Evolutionary conservation across 2,329 filamentous ascomycete species (phyloP).

Genomic region (Diaporthe eres): DNA sequence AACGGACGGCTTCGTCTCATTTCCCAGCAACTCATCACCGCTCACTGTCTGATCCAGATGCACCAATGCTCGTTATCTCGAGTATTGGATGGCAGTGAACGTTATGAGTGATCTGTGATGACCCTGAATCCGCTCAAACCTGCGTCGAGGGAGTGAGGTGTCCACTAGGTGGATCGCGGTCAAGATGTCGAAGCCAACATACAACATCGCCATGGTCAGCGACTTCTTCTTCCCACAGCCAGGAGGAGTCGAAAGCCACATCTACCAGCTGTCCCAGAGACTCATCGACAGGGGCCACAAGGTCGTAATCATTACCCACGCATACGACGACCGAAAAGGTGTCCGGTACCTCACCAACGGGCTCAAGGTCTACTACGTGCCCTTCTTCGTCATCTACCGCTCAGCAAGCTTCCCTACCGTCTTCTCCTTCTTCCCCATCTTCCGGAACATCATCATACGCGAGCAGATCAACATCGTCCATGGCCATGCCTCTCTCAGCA

Average conservation of each 20-base stretch:
- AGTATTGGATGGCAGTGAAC: neutral
- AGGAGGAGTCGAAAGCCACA: constrained; percentile 96
- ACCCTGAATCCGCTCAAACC: neutral
- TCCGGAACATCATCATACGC: constrained; percentile 94
- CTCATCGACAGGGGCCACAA: constrained; percentile 98
- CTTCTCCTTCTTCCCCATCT: constrained; percentile 98
- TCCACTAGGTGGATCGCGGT: neutral
- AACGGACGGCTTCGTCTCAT: constrained; percentile 11
- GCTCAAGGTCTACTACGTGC: constrained; percentile 97
- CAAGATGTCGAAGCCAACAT: constrained; percentile 69
- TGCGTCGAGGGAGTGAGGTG: constrained; percentile 15
- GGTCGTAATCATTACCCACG: constrained; percentile 97
- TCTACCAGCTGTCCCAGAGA: constrained; percentile 97
- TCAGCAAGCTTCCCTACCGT: constrained; percentile 95
- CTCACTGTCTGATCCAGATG: neutral
- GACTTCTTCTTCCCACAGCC: constrained; percentile 99
- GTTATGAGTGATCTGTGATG: constrained; percentile 9
- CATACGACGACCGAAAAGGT: constrained; percentile 90
- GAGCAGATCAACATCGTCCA: constrained; percentile 98
- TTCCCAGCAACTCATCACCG: neutral
- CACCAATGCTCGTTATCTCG: neutral
- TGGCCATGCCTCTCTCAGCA: constrained; percentile 95
- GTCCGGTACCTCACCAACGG: constrained; percentile 97
- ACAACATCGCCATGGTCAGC: constrained; percentile 91
- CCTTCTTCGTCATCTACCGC: constrained; percentile 95